A percentile compares a stretch with the other conserved stretches of the same genome.
phyloP scores from a whole-genome alignment of 2,329 filamentous ascomycete species.

The Trichoderma sp. region DNA sequence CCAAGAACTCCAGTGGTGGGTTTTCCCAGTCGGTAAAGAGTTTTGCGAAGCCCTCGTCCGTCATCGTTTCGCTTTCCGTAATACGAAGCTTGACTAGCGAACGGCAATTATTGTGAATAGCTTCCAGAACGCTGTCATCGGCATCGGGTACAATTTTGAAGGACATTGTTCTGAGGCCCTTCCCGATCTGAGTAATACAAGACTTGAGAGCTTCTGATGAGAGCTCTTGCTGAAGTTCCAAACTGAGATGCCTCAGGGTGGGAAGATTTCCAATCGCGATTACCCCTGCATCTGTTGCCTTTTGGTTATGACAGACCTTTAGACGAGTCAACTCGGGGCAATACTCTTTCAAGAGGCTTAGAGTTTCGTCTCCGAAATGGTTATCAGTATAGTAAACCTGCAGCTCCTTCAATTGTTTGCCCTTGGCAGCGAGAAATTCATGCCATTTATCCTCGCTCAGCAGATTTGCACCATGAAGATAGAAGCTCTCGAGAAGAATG shows the following conservation, averaged over 20 bases:
- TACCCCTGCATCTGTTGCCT: conserved; percentile 64
- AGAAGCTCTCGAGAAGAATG: conserved; percentile 65
- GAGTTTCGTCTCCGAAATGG: conserved; percentile 70
- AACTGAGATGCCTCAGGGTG: conserved; percentile 69
- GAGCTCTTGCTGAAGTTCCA: conserved; percentile 61
- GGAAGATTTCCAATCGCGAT: conserved; percentile 59
- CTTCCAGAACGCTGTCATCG: conserved; percentile 66
- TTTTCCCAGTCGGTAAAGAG: conserved; percentile 79
- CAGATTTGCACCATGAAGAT: conserved; percentile 81
- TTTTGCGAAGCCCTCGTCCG: conserved; percentile 67
- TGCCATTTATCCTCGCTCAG: conserved; percentile 74
- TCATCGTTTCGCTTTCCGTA: conserved; percentile 70
- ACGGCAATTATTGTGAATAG: conserved; percentile 67
- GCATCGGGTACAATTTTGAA: conserved; percentile 64
- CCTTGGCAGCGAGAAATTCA: conserved; percentile 63
- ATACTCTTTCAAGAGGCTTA: conserved; percentile 57
- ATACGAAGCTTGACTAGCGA: conserved; percentile 74
- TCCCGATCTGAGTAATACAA: conserved; percentile 61
- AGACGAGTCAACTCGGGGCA: conserved; percentile 70
- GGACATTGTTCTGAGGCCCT: conserved; percentile 71
- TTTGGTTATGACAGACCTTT: conserved; percentile 79
- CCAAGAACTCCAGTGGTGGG: conserved; percentile 63
- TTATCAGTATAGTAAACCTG: conserved; percentile 82
- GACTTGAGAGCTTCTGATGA: conserved; percentile 56
- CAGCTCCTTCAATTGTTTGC: conserved; percentile 61